Conservation (phyloP, 1,284 basidiomycete species). For the Cutaneotrichosporon sp. region DNA sequence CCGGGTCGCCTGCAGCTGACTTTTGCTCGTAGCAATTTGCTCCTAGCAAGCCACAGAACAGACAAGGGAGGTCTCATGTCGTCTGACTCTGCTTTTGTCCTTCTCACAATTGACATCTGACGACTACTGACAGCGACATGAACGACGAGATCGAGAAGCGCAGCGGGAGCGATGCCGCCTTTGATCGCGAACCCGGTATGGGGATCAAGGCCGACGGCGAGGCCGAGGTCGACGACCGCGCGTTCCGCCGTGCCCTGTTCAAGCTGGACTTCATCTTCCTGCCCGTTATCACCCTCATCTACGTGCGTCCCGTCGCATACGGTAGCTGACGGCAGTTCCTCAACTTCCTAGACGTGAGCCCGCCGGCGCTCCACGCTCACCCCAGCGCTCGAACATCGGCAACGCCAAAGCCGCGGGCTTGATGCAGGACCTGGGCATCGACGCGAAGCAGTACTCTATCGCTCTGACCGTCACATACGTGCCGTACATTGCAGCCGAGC, state of each 20-base stretch:
- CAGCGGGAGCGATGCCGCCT: neutral
- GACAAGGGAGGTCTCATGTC: no score
- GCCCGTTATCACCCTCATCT: conserved; percentile 23
- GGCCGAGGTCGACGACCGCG: neutral
- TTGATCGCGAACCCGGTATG: neutral
- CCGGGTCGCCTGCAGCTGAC: no score
- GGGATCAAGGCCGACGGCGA: neutral
- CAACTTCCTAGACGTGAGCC: conserved; percentile 52
- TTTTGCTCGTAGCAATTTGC: no score
- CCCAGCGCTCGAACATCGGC: conserved; percentile 50
- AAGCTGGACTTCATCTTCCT: conserved; percentile 30
- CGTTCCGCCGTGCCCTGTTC: conserved; percentile 15
- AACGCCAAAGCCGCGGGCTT: conserved; percentile 57
- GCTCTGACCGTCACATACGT: conserved; percentile 31
- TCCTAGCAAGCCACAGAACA: no score
- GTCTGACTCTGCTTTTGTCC: no score
- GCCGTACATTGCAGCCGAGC: conserved; percentile 30
- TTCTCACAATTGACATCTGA: no score
- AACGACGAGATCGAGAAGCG: neutral
- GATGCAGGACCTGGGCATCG: conserved; percentile 46
- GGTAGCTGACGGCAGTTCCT: conserved; percentile 10
- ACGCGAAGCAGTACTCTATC: conserved; percentile 27
- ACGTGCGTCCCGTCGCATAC: neutral
- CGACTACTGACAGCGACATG: neutral
- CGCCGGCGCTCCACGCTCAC: neutral